Evolutionary conservation across 148 eudicot genomes (phyloP).

Genomic region (Amaranthus palmeri): DNA sequence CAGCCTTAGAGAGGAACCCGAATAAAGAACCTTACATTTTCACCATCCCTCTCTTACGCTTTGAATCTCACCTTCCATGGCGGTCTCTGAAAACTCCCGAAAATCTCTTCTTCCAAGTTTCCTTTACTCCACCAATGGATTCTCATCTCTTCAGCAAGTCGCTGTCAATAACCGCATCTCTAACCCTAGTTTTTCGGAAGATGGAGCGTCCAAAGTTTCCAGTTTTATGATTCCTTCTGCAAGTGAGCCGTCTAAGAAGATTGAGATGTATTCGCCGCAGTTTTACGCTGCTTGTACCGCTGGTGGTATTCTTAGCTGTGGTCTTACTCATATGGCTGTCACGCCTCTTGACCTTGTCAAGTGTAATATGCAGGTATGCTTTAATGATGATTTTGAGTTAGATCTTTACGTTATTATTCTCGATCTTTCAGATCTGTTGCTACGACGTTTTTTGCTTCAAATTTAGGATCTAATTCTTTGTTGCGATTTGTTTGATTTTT

Average conservation of each 20-base stretch:
- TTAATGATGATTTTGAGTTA: background rate
- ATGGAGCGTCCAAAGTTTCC: background rate
- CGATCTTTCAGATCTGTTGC: conserved; percentile 27
- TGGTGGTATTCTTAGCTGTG: conserved; percentile 60
- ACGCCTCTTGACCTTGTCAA: conserved; percentile 81
- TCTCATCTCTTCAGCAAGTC: conserved; percentile 11
- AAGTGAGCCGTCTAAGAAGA: conserved; percentile 40
- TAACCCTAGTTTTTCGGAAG: conserved; percentile 27
- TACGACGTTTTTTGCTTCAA: background rate
- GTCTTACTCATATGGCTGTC: conserved; percentile 68
- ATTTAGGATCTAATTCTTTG: too few species aligned
- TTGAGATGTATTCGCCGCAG: conserved; percentile 64
- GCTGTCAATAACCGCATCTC: conserved; percentile 7
- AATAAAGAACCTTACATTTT: background rate
- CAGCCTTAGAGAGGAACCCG: background rate
- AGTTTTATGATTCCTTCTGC: conserved; percentile 46
- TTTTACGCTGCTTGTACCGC: conserved; percentile 53
- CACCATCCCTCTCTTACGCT: conserved; percentile 13
- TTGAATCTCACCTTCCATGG: conserved; percentile 18
- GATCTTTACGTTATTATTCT: conserved; percentile 14
- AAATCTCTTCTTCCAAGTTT: conserved; percentile 41
- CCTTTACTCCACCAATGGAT: conserved; percentile 38
- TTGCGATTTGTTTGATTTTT: background rate
- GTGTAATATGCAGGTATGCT: conserved; percentile 72
- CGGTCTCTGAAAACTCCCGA: conserved; percentile 35